Base-by-base conservation (phyloP, 2,329 filamentous ascomycete species). In the Colletotrichum tropicicola region DNA sequence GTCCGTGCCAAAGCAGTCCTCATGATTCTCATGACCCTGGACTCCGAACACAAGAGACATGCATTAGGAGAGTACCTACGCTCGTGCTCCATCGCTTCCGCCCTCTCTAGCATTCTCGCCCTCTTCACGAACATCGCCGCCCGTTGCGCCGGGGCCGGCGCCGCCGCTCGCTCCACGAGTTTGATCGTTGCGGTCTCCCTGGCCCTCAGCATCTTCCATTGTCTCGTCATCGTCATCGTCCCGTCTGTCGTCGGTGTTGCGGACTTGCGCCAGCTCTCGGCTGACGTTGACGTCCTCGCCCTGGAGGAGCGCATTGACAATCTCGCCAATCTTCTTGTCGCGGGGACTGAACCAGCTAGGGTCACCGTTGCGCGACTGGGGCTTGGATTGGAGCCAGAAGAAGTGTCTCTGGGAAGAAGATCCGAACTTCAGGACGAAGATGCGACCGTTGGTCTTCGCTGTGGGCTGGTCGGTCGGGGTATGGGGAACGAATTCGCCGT, bases 301-400 rank as follows among this genome's bases (percentile, higher is more conserved):
- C 77, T 95, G 93, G 54, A 99, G 82, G 41, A 98, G 82, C 37
- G 84, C 82, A 78, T 98, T 90, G 65, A 98, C 93, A 62, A 98
- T 91, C 61, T 96, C 89, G 28, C 94, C 94, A 68, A 98, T 89
- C 82, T 93, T 95, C 73, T 91, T 84, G 77, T 98, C 95, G 60
- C 94, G 87, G 53, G 91, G 87, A 79, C 93, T 97, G 80, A 97
- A 92, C 86, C 88, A 94, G 79, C 88, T 89, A 7, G 89, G 82
- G 70, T 95, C 89, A 53, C 84, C 91, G 75, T 81, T 86, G 69
- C 82, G 86, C 74, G 79, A 88, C 80, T 98, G 94, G 30, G 91
- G 87, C 79, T 94, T 94, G 28, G 93, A 96, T 80, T 99, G 96
- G 74, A 99, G 84, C 94, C 95, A 99, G 83, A 98, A 99, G 65